Percentiles rank a stretch among this genome's conserved stretches.
These are phyloP conservation scores for Penicillium oxalicum DNA, from an alignment of 2,329 filamentous ascomycete species.

Conservation along the genomic window DNA sequence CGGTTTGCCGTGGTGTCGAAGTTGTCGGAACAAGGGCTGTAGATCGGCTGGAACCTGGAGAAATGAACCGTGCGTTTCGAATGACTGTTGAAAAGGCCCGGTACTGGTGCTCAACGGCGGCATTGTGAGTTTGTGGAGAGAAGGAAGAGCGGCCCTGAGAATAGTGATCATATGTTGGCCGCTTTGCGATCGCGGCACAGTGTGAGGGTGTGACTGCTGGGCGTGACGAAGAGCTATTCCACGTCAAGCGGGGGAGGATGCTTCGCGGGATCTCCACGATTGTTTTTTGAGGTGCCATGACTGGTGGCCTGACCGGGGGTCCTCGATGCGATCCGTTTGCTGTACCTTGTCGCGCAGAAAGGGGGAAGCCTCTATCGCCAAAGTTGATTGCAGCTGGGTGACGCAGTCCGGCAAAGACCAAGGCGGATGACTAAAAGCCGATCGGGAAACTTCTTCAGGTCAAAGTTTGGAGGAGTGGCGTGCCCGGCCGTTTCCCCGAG, in stretches of 20 bases:
- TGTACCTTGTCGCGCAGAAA: background rate
- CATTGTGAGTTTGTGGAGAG: slow-evolving; percentile 18
- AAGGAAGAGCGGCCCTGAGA: slow-evolving; percentile 20
- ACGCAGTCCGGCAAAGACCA: slow-evolving; percentile 3
- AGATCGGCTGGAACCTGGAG: slow-evolving; percentile 18
- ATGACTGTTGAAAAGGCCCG: slow-evolving; percentile 12
- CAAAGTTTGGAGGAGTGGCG: background rate
- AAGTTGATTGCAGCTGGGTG: slow-evolving; percentile 1
- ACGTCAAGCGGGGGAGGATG: slow-evolving; percentile 39
- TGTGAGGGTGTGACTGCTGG: slow-evolving; percentile 26
- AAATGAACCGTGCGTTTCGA: slow-evolving; percentile 10
- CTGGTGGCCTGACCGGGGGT: background rate
- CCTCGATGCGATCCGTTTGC: no score
- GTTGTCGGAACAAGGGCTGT: slow-evolving; percentile 11
- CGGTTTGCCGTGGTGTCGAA: slow-evolving; percentile 16
- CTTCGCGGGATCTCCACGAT: slow-evolving; percentile 41
- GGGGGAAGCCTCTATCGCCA: background rate
- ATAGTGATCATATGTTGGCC: slow-evolving; percentile 17
- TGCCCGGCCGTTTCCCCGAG: slow-evolving; percentile 6
- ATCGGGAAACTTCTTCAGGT: slow-evolving; percentile 4
- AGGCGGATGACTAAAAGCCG: slow-evolving; percentile 11
- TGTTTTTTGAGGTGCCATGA: slow-evolving; percentile 39
- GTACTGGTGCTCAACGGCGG: slow-evolving; percentile 7
- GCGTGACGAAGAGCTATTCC: slow-evolving; percentile 35
- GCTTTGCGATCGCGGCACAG: slow-evolving; percentile 20